These are phyloP conservation scores for Trichocomaceae sp. DNA, from an alignment of 2,329 filamentous ascomycete species.

Conservation along the genomic window DNA sequence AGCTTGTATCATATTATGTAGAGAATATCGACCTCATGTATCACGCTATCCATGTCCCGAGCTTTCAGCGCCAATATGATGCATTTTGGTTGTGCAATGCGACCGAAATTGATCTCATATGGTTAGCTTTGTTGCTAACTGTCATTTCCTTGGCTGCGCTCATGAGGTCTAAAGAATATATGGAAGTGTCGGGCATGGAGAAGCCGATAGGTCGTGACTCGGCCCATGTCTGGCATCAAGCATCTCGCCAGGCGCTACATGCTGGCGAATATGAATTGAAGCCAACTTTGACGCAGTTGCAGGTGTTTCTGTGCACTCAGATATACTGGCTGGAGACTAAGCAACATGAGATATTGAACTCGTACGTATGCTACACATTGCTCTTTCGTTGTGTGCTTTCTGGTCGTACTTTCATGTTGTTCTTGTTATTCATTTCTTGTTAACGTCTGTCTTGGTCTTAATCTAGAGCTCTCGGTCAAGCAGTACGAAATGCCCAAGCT, in stretches of 20 bases:
- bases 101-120: slow-evolving; percentile 25
- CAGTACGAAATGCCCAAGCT: slow-evolving; percentile 22
- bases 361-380: slow-evolving; percentile 20
- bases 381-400: background rate
- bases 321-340: slow-evolving; percentile 29
- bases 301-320: slow-evolving; percentile 26
- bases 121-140: slow-evolving; percentile 25
- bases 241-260: slow-evolving; percentile 24
- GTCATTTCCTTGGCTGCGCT: slow-evolving; percentile 26
- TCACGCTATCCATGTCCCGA: slow-evolving; percentile 21
- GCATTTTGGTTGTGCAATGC: slow-evolving; percentile 22
- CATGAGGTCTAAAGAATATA: slow-evolving; percentile 20
- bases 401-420: too few species aligned
- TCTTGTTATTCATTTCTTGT: background rate
- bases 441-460: too few species aligned
- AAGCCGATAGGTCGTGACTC: slow-evolving; percentile 16
- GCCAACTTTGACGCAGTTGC: slow-evolving; percentile 23
- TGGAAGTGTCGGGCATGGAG: slow-evolving; percentile 19
- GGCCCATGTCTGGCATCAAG: slow-evolving; percentile 24
- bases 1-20: slow-evolving; percentile 24
- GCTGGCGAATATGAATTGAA: slow-evolving; percentile 24
- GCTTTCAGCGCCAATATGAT: slow-evolving; percentile 21
- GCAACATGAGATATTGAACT: slow-evolving; percentile 26
- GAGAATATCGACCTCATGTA: slow-evolving; percentile 29
- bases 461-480: slow-evolving; percentile 19